These are phyloP conservation scores for Wickerhamiella azyma DNA, from an alignment of 805 yeast genomes.

Conservation along the genomic window DNA sequence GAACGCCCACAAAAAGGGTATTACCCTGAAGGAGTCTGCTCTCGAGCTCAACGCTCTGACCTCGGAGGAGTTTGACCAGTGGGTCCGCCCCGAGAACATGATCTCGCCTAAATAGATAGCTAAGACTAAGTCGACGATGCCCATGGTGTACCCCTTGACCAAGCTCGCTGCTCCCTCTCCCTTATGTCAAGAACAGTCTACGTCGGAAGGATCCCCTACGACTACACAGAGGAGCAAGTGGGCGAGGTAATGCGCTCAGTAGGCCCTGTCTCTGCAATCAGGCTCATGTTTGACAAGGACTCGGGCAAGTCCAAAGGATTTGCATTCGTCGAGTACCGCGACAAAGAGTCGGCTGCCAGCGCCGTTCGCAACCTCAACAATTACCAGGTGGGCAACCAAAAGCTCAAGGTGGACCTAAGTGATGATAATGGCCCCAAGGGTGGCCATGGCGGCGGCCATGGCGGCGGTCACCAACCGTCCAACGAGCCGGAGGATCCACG, in stretches of 20 bases:
- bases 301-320: conserved; percentile 87
- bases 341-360: conserved; percentile 73
- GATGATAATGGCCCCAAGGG: conserved; percentile 33
- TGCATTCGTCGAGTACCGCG: conserved; percentile 74
- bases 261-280: conserved; percentile 70
- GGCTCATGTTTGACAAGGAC: conserved; percentile 69
- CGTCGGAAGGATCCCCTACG: conserved; percentile 82
- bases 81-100: conserved; percentile 98
- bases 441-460: conserved; percentile 27
- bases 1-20: conserved; percentile 95
- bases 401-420: conserved; percentile 61
- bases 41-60: conserved; percentile 76
- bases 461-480: conserved; percentile 24
- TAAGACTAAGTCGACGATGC: too few relatives aligned
- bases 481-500: conserved; percentile 20
- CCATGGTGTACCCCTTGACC: too few relatives aligned
- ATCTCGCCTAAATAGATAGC: conserved; percentile 60
- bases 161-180: background rate
- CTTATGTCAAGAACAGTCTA: conserved; percentile 36
- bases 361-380: conserved; percentile 83
- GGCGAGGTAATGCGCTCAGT: conserved; percentile 70
- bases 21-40: conserved; percentile 89
- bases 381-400: conserved; percentile 57
- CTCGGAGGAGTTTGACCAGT: conserved; percentile 79
- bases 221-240: conserved; percentile 89